Base-by-base conservation (phyloP, 371 early-diverging fungal genomes). In the Mucor irregularis region DNA sequence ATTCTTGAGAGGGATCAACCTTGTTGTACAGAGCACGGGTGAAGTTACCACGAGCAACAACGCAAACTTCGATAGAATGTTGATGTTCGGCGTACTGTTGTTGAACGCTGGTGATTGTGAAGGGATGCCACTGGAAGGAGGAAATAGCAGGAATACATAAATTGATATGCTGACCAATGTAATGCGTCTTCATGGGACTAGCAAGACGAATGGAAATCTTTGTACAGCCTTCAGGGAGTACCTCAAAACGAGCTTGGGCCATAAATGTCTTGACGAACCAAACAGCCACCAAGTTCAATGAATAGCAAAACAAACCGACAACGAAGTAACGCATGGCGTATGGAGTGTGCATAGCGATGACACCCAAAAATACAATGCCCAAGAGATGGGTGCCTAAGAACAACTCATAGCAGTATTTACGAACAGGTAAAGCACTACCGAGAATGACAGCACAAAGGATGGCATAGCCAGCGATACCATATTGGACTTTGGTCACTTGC, bases 321-420 rank as follows among this genome's bases (percentile, higher is more conserved):
- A 68, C 51, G 13, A 80, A 82, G 51, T 81, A 85, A 8, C 83
- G 78, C 82, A 82, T 79, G 2, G 83, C 83, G 52, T 82, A 85
- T 1, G 83, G 82, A 0, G 85, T 83, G 45, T 85, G 85, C 4
- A 75, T 56, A 6, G 81, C 76, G 24, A 79, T 76, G 3, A 73
- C 66, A 14, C 81, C 79, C 33, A 85, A 58, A 38, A 78, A 78
- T 0, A 53, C 75, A 53, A 85, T 72, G 3, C 71, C 75, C 6
- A 78, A 39, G 22, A 82, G 49, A 52, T 85, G 85, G 0, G 81
- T 73, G 16, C 65, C 51, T 1, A 81, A 47, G 52, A 85, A 81
- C 13, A 66, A 49, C 54, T 80, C 81, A 46, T 82, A 76, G 21
- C 71, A 68, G 53, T 60, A 78, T 30, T 64, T 64, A 10, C 85